phyloP scores from a whole-genome alignment of 2,329 filamentous ascomycete genomes.

The Pleomassaria siparia region DNA sequence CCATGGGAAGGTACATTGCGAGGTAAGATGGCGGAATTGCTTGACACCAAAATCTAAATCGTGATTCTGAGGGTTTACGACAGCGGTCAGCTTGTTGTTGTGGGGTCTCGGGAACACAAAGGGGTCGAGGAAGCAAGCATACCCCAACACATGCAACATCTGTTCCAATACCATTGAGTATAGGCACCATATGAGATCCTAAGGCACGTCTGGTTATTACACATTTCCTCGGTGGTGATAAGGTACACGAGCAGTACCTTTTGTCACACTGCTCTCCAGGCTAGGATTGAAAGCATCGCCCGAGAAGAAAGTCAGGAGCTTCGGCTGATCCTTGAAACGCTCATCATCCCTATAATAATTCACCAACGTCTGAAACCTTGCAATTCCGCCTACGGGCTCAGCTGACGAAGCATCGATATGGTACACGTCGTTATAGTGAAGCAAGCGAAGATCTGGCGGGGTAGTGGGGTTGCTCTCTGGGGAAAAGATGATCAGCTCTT shows the following conservation, averaged over 20 bases:
- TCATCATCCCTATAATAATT: slow-evolving; percentile 70
- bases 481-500: slow-evolving; percentile 45
- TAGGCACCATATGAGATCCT: slow-evolving; percentile 83
- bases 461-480: slow-evolving; percentile 47
- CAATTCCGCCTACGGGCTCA: slow-evolving; percentile 79
- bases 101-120: not conserved
- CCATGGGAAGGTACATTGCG: slow-evolving; percentile 84
- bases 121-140: slow-evolving; percentile 44
- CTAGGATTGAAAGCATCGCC: slow-evolving; percentile 93
- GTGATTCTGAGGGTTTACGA: slow-evolving; percentile 64
- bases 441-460: slow-evolving; percentile 71
- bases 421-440: slow-evolving; percentile 95
- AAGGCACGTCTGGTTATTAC: not conserved
- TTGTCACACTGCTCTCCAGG: slow-evolving; percentile 84
- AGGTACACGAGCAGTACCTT: slow-evolving; percentile 54
- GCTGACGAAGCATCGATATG: slow-evolving; percentile 76
- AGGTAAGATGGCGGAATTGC: slow-evolving; percentile 73
- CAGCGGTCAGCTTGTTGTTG: slow-evolving; percentile 12
- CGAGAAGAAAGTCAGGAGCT: slow-evolving; percentile 78
- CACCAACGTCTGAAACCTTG: slow-evolving; percentile 77
- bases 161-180: slow-evolving; percentile 76
- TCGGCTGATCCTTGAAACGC: slow-evolving; percentile 63
- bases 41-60: slow-evolving; percentile 88
- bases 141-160: slow-evolving; percentile 81
- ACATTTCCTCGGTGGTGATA: too few relatives aligned